Percentiles rank a stretch among this genome's conserved stretches.
Conservation (phyloP, 108 stramenopile species). For the Pseudonitzschia delicatissima region DNA sequence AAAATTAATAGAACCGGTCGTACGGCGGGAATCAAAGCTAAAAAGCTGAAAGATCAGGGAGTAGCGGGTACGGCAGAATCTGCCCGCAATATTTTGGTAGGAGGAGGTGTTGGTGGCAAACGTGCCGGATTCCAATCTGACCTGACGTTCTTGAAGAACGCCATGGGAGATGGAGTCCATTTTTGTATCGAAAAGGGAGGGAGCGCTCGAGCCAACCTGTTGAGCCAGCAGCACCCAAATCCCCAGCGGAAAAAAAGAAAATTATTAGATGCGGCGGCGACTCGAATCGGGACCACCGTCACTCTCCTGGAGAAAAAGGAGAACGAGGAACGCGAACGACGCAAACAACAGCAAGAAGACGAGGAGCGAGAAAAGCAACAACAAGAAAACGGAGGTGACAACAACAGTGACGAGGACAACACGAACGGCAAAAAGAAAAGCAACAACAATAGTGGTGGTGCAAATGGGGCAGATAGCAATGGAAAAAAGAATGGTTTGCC, state of each 20-base stretch:
- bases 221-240: conserved; percentile 44
- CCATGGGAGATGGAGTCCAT: conserved; percentile 82
- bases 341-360: conserved; percentile 28
- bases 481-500: conserved; percentile 21
- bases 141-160: conserved; percentile 82
- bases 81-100: conserved; percentile 41
- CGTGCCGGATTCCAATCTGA: conserved; percentile 44
- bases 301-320: conserved; percentile 41
- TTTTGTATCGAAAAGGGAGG: conserved; percentile 88
- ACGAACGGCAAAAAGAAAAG: conserved; percentile 23
- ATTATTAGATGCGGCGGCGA: conserved; percentile 81
- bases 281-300: conserved; percentile 66
- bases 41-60: conserved; percentile 70
- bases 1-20: conserved; percentile 76
- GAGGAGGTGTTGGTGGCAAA: conserved; percentile 26
- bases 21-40: conserved; percentile 72
- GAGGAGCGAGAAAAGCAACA: conserved; percentile 15
- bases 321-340: conserved; percentile 47
- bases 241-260: conserved; percentile 53
- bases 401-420: conserved; percentile 20
- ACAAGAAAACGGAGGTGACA: conserved; percentile 14
- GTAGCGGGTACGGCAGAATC: conserved; percentile 50
- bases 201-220: conserved; percentile 74
- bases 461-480: neutral
- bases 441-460: conserved; percentile 7